Conservation (phyloP, 2,329 filamentous ascomycete genomes). For the Neofusicoccum ribis region DNA sequence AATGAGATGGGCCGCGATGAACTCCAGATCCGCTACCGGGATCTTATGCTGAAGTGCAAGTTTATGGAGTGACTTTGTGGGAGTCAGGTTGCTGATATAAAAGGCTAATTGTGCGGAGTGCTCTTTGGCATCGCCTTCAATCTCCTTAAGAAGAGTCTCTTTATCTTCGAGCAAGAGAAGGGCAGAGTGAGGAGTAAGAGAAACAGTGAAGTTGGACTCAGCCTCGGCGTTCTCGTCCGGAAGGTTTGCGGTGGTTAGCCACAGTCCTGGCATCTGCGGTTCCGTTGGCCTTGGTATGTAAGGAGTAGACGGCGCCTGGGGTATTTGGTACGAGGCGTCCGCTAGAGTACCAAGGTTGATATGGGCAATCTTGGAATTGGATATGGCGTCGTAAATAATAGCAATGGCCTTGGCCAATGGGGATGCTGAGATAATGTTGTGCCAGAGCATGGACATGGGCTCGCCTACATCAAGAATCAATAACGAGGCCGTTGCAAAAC, state of each 20-base stretch:
- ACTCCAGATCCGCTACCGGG: slow-evolving; percentile 76
- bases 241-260: slow-evolving; percentile 84
- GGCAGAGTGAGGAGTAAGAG: slow-evolving; percentile 75
- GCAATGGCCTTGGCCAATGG: slow-evolving; percentile 80
- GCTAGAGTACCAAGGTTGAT: slow-evolving; percentile 68
- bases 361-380: slow-evolving; percentile 81
- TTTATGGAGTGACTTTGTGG: slow-evolving; percentile 69
- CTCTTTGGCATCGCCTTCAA: slow-evolving; percentile 70
- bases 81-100: slow-evolving; percentile 60
- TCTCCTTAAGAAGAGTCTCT: slow-evolving; percentile 70
- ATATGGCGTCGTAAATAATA: slow-evolving; percentile 78
- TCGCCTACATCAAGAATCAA: slow-evolving; percentile 34
- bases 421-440: slow-evolving; percentile 68
- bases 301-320: slow-evolving; percentile 64
- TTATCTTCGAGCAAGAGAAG: slow-evolving; percentile 83
- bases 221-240: slow-evolving; percentile 65
- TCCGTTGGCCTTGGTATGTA: slow-evolving; percentile 71
- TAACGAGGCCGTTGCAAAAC: background rate
- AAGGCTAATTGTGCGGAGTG: slow-evolving; percentile 77
- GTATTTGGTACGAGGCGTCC: slow-evolving; percentile 64
- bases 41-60: slow-evolving; percentile 71
- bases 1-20: slow-evolving; percentile 88
- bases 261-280: slow-evolving; percentile 70
- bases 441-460: slow-evolving; percentile 69
- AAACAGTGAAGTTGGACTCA: slow-evolving; percentile 55